A percentile compares a stretch with the other conserved stretches of the same genome.
phyloP scores from a whole-genome alignment of 345 rosid genomes.

The Anacardium occidentale region DNA sequence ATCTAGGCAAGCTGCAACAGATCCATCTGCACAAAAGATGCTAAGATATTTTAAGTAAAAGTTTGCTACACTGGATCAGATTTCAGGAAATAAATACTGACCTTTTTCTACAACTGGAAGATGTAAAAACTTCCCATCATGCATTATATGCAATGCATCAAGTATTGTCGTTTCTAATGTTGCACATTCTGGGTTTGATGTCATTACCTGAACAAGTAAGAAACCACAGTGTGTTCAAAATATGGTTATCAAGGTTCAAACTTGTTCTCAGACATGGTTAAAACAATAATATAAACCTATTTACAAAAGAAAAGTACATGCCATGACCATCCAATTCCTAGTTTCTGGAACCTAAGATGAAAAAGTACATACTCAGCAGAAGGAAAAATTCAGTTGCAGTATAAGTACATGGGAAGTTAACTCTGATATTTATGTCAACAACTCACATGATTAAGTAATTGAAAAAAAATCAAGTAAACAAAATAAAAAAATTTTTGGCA shows the following conservation, averaged over 20 bases:
- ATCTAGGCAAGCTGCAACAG: constrained; percentile 74
- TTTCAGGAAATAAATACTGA: constrained; percentile 20
- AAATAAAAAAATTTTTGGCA: background rate
- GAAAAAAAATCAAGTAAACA: background rate
- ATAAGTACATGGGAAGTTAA: background rate
- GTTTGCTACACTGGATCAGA: background rate
- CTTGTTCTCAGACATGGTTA: background rate
- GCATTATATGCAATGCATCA: constrained; percentile 93
- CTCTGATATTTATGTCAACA: background rate
- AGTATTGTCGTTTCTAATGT: constrained; percentile 78
- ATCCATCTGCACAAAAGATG: constrained; percentile 62
- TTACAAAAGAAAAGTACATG: background rate
- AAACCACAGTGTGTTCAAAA: background rate
- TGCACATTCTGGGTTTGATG: constrained; percentile 86
- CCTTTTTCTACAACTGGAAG: constrained; percentile 90
- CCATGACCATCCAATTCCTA: background rate
- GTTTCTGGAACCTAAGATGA: background rate
- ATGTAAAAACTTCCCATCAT: constrained; percentile 95
- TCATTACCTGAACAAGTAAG: constrained; percentile 66
- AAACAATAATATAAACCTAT: background rate
- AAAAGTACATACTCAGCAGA: background rate
- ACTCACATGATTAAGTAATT: background rate
- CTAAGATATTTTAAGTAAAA: background rate
- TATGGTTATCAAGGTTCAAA: background rate
- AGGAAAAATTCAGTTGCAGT: background rate